A percentile compares a stretch with the other conserved stretches of the same genome.
Conservation (phyloP, 257 asterid species). For the Solanum dulcamara region DNA sequence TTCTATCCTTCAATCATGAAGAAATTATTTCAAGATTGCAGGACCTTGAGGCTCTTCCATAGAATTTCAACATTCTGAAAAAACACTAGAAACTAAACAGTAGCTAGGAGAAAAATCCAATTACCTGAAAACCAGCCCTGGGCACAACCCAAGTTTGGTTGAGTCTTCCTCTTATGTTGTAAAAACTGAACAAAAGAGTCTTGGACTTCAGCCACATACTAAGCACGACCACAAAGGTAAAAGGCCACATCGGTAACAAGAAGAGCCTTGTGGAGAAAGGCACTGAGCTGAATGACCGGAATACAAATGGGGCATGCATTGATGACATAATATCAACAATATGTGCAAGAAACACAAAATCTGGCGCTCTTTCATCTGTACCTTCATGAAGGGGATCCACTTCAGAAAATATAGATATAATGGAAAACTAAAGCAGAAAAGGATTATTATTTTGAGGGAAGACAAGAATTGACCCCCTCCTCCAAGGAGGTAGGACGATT, state of each 20-base stretch:
- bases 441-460: background rate
- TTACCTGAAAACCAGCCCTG: slow-evolving; percentile 87
- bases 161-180: slow-evolving; percentile 61
- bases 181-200: slow-evolving; percentile 58
- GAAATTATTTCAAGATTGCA: background rate
- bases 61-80: background rate
- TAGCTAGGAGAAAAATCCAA: background rate
- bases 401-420: background rate
- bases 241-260: slow-evolving; percentile 76
- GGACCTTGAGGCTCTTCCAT: background rate
- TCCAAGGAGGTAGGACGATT: background rate
- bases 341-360: slow-evolving; percentile 87
- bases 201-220: slow-evolving; percentile 82
- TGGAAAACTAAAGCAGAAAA: background rate
- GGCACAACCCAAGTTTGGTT: slow-evolving; percentile 87
- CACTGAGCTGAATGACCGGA: slow-evolving; percentile 71
- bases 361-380: slow-evolving; percentile 69
- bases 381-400: background rate
- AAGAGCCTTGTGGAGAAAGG: slow-evolving; percentile 55
- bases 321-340: slow-evolving; percentile 71
- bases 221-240: slow-evolving; percentile 40
- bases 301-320: slow-evolving; percentile 57
- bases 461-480: background rate
- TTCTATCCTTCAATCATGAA: background rate
- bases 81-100: background rate